Evolutionary conservation across 805 yeast genomes (phyloP).

Genomic region (Schwanniomyces polymorphus): DNA sequence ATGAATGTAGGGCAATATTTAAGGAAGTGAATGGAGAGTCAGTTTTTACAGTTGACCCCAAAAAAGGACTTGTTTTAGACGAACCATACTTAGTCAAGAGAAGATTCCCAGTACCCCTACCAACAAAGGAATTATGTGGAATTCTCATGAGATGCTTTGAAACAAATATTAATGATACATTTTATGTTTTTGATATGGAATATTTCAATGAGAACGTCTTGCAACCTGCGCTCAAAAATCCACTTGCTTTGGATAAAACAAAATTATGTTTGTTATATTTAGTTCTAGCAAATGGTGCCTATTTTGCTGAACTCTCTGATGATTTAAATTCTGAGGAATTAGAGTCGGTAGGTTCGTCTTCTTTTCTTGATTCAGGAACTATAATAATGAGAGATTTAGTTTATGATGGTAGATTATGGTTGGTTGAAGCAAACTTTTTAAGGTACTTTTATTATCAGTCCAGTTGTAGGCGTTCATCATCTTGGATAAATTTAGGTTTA

Average conservation of each 20-base stretch:
- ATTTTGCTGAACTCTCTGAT: constrained; percentile 32
- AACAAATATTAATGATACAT: constrained; percentile 38
- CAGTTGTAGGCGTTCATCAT: constrained; percentile 36
- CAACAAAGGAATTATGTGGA: neutral
- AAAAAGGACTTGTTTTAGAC: constrained; percentile 35
- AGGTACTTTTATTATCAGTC: constrained; percentile 40
- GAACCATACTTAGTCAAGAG: constrained; percentile 25
- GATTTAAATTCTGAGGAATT: constrained; percentile 19
- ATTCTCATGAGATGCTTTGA: constrained; percentile 23
- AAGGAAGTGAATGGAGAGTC: constrained; percentile 27
- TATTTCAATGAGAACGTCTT: constrained; percentile 25
- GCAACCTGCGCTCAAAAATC: constrained; percentile 28
- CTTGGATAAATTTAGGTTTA: constrained; percentile 44
- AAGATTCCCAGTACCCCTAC: constrained; percentile 9
- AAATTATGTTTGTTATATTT: constrained; percentile 36
- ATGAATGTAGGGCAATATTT: constrained; percentile 41
- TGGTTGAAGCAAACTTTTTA: constrained; percentile 40
- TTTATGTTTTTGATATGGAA: constrained; percentile 38
- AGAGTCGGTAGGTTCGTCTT: constrained; percentile 23
- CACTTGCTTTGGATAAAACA: constrained; percentile 17
- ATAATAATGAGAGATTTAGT: constrained; percentile 26
- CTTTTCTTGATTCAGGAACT: constrained; percentile 36
- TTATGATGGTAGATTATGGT: constrained; percentile 42
- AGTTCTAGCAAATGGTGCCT: constrained; percentile 41
- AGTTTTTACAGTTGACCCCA: constrained; percentile 37